Evolutionary conservation across 345 rosid genomes (phyloP), one percentile per base, ranked within the genome.

Genomic region (Populus davidiana): DNA sequence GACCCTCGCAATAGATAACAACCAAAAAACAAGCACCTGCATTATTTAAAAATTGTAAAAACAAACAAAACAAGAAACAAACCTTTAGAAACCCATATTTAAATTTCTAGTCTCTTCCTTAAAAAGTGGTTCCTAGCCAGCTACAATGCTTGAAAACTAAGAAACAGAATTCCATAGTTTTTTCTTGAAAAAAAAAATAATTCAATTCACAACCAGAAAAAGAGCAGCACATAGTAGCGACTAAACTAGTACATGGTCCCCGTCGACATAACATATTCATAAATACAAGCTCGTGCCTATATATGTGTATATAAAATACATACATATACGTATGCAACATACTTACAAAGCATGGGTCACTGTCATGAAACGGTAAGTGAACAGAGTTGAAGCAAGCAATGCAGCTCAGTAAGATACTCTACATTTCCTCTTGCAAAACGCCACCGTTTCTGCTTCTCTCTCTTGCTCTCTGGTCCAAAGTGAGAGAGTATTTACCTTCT

Each of bases 111-210:
- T 49, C 74, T 78, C 85, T 74, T 71, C 88, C 83, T 82, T 81
- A 82, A 82, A 75, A 83, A 83, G 5, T 35, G 70, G 82, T 83
- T 76, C 79, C 81, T 76, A 36, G 85, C 91, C 92, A 87, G 83
- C 88, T 82, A 7, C 29, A 59, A 88, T 86, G 90, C 96, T 91
- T 91, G 78, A 76, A 84, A 72, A 77, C 85, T 76, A 90, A 91
- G 93, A 76, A 84, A 86, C 27, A 63, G 44, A 65, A 79, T 6
- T 52, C 35, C 73, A 18, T n/a, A 38, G 16, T 33, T 56, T 23
- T 41, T 41, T 62, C 10, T n/a, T 17, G n/a, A 49, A 66, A 69
- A 36, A 59, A n/a, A n/a, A 20, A 20, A 27, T 27, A 43, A 50
- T 67, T 18, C 63, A 69, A 66, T 36, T 29, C 14, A 68, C 23